Percentiles rank a stretch among this genome's conserved stretches.
Evolutionary conservation across 2,329 filamentous ascomycete species (phyloP).

Genomic region (Aschersonia sp.): DNA sequence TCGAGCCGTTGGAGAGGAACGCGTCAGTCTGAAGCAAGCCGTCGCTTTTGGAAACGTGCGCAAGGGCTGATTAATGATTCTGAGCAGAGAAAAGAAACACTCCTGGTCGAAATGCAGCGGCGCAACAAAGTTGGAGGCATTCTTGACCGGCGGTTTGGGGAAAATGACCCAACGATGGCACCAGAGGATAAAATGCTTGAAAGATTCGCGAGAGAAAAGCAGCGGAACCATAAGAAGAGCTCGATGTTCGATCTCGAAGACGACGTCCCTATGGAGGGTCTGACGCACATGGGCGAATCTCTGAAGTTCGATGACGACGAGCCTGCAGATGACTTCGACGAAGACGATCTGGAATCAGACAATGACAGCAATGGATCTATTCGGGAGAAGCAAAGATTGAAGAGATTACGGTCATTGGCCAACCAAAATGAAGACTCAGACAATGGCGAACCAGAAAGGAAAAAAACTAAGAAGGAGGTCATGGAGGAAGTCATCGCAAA

Average conservation of each 20-base stretch:
- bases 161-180: constrained; percentile 87
- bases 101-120: constrained; percentile 79
- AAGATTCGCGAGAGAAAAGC: constrained; percentile 79
- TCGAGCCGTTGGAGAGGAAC: constrained; percentile 77
- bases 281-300: constrained; percentile 75
- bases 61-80: background rate
- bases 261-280: constrained; percentile 41
- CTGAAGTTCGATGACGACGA: constrained; percentile 45
- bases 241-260: constrained; percentile 82
- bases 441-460: constrained; percentile 56
- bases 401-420: constrained; percentile 35
- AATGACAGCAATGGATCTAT: constrained; percentile 43
- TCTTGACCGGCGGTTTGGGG: constrained; percentile 84
- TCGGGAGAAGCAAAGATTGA: constrained; percentile 38
- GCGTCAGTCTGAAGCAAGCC: constrained; percentile 30
- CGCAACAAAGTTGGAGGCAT: constrained; percentile 88
- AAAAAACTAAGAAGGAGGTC: constrained; percentile 91
- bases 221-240: constrained; percentile 59
- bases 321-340: constrained; percentile 61
- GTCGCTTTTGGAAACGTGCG: background rate
- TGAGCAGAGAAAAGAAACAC: constrained; percentile 56
- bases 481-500: constrained; percentile 98
- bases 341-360: constrained; percentile 51
- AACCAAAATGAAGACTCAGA: constrained; percentile 31
- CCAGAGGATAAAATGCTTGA: constrained; percentile 86